Evolutionary conservation across 1,284 basidiomycete genomes (phyloP), one percentile per base, ranked within the genome.

Genomic region (Baeospora myosura): DNA sequence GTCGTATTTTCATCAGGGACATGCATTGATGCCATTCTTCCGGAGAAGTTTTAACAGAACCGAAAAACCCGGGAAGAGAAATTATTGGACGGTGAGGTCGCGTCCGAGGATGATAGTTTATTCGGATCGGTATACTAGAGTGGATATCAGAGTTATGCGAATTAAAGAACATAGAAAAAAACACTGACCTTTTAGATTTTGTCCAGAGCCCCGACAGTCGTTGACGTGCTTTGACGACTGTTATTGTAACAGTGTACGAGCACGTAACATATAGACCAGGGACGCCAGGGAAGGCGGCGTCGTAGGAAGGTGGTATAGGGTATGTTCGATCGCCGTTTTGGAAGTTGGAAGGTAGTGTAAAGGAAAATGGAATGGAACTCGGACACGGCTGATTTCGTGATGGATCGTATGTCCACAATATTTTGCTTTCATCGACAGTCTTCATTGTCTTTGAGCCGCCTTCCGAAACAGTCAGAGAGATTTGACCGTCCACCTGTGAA

Each of bases 1-100:
- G 42, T 40, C 61, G 60, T 3, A 58, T 61, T 38, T 63, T 55
- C 47, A 81, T 63, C 4, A 54, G 53, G 44, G 68, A 65, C 12
- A 66, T 57, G 6, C 68, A 62, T 51, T 81, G 76, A 42, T 65
- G 64, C 76, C 78, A 83, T 51, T 81, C 78, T 47, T 81, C 81
- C 8, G 80, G 79, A 7, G 62, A 60, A 0, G 61, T 60, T 61
- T 83, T 74, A 52, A 73, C 50, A 14, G 69, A 62, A 11, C 69
- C 64, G 51, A 75, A 65, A 55, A 78, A 65, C 36, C 63, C 52
- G 22, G 64, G 44, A 54, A 53, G 41, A 7, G 57, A 51, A 3
- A 65, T 41, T 31, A 69, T 68, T 7, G 76, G 73, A 25, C 69
- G 63, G 33, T 66, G 65, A 5, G 80, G 69, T 22, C 75, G 71